These are phyloP conservation scores for Xylaria scruposa DNA, from an alignment of 495 filamentous ascomycete species.

Conservation along the genomic window DNA sequence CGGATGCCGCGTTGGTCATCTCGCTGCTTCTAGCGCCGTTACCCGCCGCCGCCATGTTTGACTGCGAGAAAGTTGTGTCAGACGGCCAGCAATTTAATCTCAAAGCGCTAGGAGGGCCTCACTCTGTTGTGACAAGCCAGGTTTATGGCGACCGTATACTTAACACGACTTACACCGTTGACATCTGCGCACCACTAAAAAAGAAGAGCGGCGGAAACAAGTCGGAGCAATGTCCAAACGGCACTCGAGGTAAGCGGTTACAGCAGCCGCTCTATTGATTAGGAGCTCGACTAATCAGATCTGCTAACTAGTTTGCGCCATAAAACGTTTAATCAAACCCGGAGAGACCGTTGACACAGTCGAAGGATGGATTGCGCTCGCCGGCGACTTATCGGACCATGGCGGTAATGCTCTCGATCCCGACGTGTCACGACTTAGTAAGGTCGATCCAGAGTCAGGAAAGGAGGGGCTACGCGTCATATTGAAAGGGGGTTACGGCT, in stretches of 20 bases:
- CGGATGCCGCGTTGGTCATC: constrained; percentile 46
- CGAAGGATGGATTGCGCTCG: constrained; percentile 70
- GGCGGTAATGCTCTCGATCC: constrained; percentile 65
- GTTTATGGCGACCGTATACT: constrained; percentile 50
- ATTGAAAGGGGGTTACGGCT: constrained; percentile 70
- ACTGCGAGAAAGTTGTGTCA: constrained; percentile 67
- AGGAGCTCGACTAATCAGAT: constrained; percentile 11
- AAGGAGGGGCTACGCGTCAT: constrained; percentile 74
- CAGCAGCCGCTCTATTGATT: not conserved
- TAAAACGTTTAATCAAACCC: constrained; percentile 59
- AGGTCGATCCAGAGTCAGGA: constrained; percentile 62
- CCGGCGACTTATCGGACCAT: constrained; percentile 65
- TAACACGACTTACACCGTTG: constrained; percentile 89
- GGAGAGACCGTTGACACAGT: constrained; percentile 40
- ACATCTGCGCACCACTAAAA: constrained; percentile 75
- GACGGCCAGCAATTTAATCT: constrained; percentile 70
- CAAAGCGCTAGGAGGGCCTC: constrained; percentile 70
- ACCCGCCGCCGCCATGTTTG: constrained; percentile 55
- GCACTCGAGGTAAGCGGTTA: constrained; percentile 61
- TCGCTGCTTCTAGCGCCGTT: constrained; percentile 56
- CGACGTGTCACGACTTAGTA: constrained; percentile 66
- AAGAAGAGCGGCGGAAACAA: constrained; percentile 54
- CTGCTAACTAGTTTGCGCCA: constrained; percentile 72
- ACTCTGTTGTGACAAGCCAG: constrained; percentile 67
- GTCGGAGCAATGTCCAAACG: constrained; percentile 64